A percentile compares a stretch with the other conserved stretches of the same genome.
phyloP scores from a whole-genome alignment of 2,329 filamentous ascomycete species.

The Aspergillus sp. region DNA sequence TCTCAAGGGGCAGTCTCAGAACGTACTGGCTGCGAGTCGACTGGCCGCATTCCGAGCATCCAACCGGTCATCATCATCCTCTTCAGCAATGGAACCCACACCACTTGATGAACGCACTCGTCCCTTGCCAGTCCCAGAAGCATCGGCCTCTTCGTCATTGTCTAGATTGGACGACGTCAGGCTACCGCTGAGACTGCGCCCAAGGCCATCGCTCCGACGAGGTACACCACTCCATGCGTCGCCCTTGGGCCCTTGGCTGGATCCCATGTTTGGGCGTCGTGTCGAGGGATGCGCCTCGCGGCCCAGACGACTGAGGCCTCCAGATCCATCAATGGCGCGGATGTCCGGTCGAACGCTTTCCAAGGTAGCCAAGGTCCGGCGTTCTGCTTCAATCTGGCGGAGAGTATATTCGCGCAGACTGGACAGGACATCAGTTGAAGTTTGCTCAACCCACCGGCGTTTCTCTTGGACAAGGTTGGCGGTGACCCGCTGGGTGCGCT shows the following conservation, averaged over 20 bases:
- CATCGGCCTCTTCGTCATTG: slow-evolving; percentile 49
- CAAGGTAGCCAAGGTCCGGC: slow-evolving; percentile 82
- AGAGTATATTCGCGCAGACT: slow-evolving; percentile 88
- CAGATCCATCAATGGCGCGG: slow-evolving; percentile 80
- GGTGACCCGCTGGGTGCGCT: slow-evolving; percentile 84
- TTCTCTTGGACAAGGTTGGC: slow-evolving; percentile 81
- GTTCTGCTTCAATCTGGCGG: slow-evolving; percentile 90
- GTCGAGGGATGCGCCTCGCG: slow-evolving; percentile 73
- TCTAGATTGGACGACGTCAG: slow-evolving; percentile 58
- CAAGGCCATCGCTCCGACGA: slow-evolving; percentile 68
- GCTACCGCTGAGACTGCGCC: slow-evolving; percentile 66
- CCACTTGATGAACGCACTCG: slow-evolving; percentile 42
- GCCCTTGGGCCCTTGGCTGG: slow-evolving; percentile 92
- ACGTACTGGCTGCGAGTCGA: slow-evolving; percentile 86
- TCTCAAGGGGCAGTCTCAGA: slow-evolving; percentile 43
- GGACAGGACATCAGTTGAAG: slow-evolving; percentile 70
- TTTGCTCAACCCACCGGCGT: slow-evolving; percentile 82
- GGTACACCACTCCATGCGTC: slow-evolving; percentile 96
- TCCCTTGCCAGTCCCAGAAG: slow-evolving; percentile 33
- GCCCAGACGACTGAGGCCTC: slow-evolving; percentile 80
- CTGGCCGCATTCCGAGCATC: slow-evolving; percentile 95
- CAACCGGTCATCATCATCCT: slow-evolving; percentile 77
- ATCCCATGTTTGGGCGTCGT: slow-evolving; percentile 68
- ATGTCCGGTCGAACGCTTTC: slow-evolving; percentile 91
- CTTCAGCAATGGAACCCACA: slow-evolving; percentile 42